Conservation (phyloP, 257 asterid genomes). For the Prunella vulgaris region DNA sequence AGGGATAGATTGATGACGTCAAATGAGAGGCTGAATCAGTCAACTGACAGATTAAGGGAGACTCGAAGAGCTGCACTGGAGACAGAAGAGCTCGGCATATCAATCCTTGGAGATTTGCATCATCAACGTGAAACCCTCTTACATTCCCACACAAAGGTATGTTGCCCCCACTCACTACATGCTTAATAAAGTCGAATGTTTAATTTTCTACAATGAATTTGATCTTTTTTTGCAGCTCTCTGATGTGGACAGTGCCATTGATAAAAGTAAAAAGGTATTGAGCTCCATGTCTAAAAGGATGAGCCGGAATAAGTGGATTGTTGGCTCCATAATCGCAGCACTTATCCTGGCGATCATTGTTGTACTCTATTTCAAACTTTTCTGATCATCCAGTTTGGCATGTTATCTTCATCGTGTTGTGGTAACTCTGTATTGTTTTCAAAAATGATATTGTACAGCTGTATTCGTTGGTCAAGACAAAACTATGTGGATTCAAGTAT, state of each 20-base stretch:
- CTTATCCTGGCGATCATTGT: constrained; percentile 67
- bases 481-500: constrained; percentile 3
- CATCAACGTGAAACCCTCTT: constrained; percentile 92
- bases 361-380: constrained; percentile 68
- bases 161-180: constrained; percentile 3
- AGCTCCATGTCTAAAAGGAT: constrained; percentile 81
- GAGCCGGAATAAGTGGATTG: constrained; percentile 80
- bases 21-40: constrained; percentile 79
- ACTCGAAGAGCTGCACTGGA: constrained; percentile 79
- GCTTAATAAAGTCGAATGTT: background rate
- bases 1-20: constrained; percentile 77
- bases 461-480: constrained; percentile 20
- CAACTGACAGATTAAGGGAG: constrained; percentile 73
- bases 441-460: constrained; percentile 29
- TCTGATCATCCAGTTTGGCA: constrained; percentile 27
- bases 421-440: constrained; percentile 3
- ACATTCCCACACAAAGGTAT: constrained; percentile 74
- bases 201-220: background rate
- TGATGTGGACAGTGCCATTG: constrained; percentile 90
- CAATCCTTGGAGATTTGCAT: constrained; percentile 86
- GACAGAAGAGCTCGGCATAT: constrained; percentile 86
- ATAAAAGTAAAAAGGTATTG: constrained; percentile 80
- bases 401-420: constrained; percentile 18
- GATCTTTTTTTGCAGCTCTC: constrained; percentile 58
- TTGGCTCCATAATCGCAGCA: constrained; percentile 69